Base-by-base conservation (phyloP, 345 rosid genomes). In the Populus davidiana region DNA sequence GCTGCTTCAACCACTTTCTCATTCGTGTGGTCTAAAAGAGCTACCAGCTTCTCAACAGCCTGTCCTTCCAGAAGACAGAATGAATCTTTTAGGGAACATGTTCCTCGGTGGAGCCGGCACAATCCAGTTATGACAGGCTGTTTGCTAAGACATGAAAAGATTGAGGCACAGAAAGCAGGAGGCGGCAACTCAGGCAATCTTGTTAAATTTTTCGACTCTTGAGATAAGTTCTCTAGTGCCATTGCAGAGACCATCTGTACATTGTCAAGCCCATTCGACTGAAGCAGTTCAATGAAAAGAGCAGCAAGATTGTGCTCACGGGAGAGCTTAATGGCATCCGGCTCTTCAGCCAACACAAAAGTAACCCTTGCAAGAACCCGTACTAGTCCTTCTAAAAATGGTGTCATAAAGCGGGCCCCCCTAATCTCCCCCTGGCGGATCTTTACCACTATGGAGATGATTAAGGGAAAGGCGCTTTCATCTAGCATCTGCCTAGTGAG, bases 21-120 rank as follows among this genome's bases (percentile, higher is more conserved):
- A 13, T 93, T 91, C 36, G 88, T 87, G 85, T 94, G 98, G 86
- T 93, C 98, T 70, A 94, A 73, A 13, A 94, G 98, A 18, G 96
- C 96, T 65, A 96, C 94, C 74, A 96, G 77, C 72, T 88, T 92
- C 88, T 87, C 92, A 27, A 93, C 92, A 43, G 91, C 97, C 68
- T 87, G 93, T 64, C 99, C 99, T 85, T 93, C 93, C 68, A 87
- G 79, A n/a, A 93, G 92, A 78, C 99, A 96, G 77, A 96, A 96
- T 67, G 89, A 83, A 39, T 93, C 98, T 81, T 77, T 87, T 65
- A 93, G 74, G 17, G 97, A 90, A 82, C 99, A 96, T 13, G 85
- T 81, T 73, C 98, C 99, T 23, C 86, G 86, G 80, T 96, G 99
- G 75, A 96, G 87, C 82, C 83, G 82, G 74, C 99, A 96, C 67